Base-by-base conservation (phyloP, 805 yeast genomes). In the Saturnispora quitensis region DNA sequence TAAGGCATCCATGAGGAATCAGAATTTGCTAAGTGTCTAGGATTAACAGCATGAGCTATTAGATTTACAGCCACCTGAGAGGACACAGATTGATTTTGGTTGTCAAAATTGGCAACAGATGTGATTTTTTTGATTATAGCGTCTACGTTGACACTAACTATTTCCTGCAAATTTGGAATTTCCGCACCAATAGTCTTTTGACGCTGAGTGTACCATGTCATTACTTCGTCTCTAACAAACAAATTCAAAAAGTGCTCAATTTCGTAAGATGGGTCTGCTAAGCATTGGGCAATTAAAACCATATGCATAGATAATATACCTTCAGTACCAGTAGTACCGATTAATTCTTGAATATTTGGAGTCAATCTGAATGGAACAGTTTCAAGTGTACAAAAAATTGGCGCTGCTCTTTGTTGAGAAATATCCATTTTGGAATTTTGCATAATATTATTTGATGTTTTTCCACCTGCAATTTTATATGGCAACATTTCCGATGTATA, bases 401-500 rank as follows among this genome's bases (percentile, higher is more conserved):
- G 99, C 0, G 85, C 78, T 2, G 80, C 78, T 54, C 81, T 74
- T 47, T 75, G 78, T 46, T 67, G 73, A 6, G 76, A 71, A 5
- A 73, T 74, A 58, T 74, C 80, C 54, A 75, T 62, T 6, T 74
- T 65, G 40, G 77, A 75, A 60, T 68, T 72, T 60, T 69, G 72
- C 57, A 65, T 68, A 8, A 70, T 69, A 48, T 64, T 72, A 36
- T 68, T 67, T 44, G 68, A 69, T 9, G 72, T 69, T 56, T 70
- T 70, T 53, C 72, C 72, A 58, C 77, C 72, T 49, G 86, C 84
- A 58, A 83, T 77, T 69, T 86, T 84, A 61, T 89, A 83, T 15
- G 99, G 99, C 50, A 93, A 73, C 96, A 93, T 90, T 62, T 95
- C 99, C 5, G 91, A 81, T 0, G 97, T 89, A 82, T 93, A 87